Conservation (phyloP, 2,329 filamentous ascomycete genomes). For the Elsinoe perseae region DNA sequence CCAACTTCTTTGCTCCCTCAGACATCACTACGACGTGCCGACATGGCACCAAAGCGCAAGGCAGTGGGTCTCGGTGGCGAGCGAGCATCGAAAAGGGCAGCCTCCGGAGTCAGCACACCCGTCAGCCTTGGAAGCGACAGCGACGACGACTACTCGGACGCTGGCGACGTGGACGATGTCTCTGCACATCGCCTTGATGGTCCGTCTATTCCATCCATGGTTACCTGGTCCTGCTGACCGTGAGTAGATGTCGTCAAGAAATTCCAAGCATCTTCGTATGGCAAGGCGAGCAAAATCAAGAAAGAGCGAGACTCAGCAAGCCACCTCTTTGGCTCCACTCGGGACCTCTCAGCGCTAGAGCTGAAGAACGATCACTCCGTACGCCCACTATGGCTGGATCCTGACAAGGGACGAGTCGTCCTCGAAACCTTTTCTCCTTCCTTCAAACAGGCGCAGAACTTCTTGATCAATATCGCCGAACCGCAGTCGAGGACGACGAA, state of each 20-base stretch:
- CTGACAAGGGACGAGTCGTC: constrained; percentile 75
- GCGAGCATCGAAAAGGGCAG: constrained; percentile 31
- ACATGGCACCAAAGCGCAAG: constrained; percentile 34
- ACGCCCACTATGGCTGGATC: constrained; percentile 90
- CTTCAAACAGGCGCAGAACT: constrained; percentile 81
- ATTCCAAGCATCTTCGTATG: constrained; percentile 47
- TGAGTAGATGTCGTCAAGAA: constrained; percentile 41
- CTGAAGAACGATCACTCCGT: constrained; percentile 85
- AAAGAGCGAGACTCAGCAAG: constrained; percentile 48
- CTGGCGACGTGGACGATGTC: constrained; percentile 23
- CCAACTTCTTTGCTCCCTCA: constrained; percentile 20
- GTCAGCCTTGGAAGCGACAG: constrained; percentile 41
- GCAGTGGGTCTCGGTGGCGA: constrained; percentile 31
- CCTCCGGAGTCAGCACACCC: constrained; percentile 36
- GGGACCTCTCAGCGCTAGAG: constrained; percentile 73
- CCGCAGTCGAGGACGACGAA: constrained; percentile 82
- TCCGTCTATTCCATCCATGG: constrained; percentile 24
- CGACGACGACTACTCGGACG: constrained; percentile 51
- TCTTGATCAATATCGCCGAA: constrained; percentile 92
- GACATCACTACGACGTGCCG: neutral
- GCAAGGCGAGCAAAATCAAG: constrained; percentile 38
- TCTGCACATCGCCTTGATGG: constrained; percentile 32
- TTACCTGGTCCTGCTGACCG: constrained; percentile 19
- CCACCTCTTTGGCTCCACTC: constrained; percentile 47
- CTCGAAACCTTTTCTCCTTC: constrained; percentile 89